Conservation (phyloP, 495 filamentous ascomycete genomes). For the Neurospora sp. region DNA sequence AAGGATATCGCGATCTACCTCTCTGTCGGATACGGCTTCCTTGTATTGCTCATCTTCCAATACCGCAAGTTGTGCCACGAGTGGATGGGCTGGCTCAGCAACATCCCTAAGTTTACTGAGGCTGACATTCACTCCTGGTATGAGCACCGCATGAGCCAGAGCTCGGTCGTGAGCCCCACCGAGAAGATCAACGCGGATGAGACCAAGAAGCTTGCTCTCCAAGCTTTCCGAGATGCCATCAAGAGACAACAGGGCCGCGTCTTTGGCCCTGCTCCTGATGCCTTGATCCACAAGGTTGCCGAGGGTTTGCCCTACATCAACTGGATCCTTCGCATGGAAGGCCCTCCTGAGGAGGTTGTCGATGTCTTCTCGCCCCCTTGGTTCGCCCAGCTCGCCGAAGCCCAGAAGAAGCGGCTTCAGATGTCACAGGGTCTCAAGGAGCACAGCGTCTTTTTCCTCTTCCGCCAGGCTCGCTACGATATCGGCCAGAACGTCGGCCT, state of each 20-base stretch:
- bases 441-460: conserved; percentile 22
- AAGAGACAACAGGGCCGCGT: background rate
- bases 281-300: conserved; percentile 6
- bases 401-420: conserved; percentile 15
- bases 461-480: conserved; percentile 15
- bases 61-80: conserved; percentile 37
- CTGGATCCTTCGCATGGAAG: conserved; percentile 14
- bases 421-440: conserved; percentile 22
- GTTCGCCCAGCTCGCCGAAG: conserved; percentile 16
- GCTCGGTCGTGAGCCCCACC: background rate
- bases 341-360: background rate
- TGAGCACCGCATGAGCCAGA: conserved; percentile 4
- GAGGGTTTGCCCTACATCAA: conserved; percentile 16
- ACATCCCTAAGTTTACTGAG: conserved; percentile 35
- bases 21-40: conserved; percentile 35
- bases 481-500: conserved; percentile 20
- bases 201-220: conserved; percentile 6
- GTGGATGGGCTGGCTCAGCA: conserved; percentile 42
- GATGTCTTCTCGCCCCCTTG: conserved; percentile 15
- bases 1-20: conserved; percentile 41
- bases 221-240: conserved; percentile 9
- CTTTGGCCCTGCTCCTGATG: background rate
- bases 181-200: background rate
- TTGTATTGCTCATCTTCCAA: conserved; percentile 33
- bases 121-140: conserved; percentile 43